Conservation (phyloP, 805 yeast genomes). For the Spathaspora arborariae region DNA sequence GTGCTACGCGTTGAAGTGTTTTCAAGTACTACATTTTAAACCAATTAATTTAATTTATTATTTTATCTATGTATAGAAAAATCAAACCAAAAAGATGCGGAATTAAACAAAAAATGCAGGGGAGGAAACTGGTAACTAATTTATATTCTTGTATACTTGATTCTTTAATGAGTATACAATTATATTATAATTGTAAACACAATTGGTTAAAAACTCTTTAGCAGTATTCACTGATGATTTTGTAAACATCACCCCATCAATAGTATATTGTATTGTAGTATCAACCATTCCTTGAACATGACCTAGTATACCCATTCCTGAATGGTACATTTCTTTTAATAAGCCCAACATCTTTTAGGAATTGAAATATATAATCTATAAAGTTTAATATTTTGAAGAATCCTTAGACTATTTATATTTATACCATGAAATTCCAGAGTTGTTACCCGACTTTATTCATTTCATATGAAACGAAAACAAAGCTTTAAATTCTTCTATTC, state of each 20-base stretch:
- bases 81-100: neutral
- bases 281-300: neutral
- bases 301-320: neutral
- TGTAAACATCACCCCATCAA: neutral
- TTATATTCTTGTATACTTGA: constrained; percentile 11
- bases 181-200: constrained; percentile 10
- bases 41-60: neutral
- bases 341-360: neutral
- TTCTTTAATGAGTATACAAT: constrained; percentile 8
- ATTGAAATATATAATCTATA: no score
- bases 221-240: neutral
- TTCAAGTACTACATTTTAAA: no score
- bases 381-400: no score
- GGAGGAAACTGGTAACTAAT: constrained; percentile 1
- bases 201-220: constrained; percentile 6
- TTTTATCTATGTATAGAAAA: neutral
- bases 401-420: no score
- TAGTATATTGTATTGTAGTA: neutral
- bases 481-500: no score
- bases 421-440: no score
- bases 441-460: no score
- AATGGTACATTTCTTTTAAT: neutral
- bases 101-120: neutral
- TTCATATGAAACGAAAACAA: no score
- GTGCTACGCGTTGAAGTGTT: no score